Evolutionary conservation across 176 grass and related monocot species (phyloP).

Genomic region (Eleusine coracana): DNA sequence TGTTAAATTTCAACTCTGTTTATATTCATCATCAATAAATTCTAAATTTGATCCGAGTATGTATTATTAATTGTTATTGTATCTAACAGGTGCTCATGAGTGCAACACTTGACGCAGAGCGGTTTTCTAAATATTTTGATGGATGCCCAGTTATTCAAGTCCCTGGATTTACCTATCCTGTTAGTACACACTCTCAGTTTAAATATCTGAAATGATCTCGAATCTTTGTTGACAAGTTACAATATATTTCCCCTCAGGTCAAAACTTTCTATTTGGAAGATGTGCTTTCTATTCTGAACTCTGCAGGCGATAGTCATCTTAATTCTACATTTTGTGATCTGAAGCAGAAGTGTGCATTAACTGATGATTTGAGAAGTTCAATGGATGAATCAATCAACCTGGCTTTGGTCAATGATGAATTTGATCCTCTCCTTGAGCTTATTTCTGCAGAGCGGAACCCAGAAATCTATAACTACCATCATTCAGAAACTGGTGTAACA

Average conservation of each 20-base stretch:
- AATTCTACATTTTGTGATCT: slow-evolving; percentile 40
- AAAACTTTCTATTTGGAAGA: slow-evolving; percentile 97
- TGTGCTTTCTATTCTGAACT: slow-evolving; percentile 81
- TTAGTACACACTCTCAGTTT: slow-evolving; percentile 52
- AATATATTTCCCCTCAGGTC: slow-evolving; percentile 56
- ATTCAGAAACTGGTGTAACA: slow-evolving; percentile 84
- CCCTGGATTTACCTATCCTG: slow-evolving; percentile 92
- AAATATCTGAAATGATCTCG: slow-evolving; percentile 27
- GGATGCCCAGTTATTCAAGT: slow-evolving; percentile 94
- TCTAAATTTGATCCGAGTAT: slow-evolving; percentile 14
- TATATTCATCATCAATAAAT: neutral
- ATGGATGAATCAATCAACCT: slow-evolving; percentile 92
- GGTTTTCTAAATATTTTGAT: slow-evolving; percentile 90
- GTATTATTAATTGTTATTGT: slow-evolving; percentile 20
- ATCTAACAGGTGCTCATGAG: slow-evolving; percentile 90
- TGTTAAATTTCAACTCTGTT: slow-evolving; percentile 7
- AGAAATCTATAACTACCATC: slow-evolving; percentile 79
- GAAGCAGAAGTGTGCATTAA: slow-evolving; percentile 48
- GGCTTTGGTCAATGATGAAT: slow-evolving; percentile 82
- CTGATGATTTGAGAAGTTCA: slow-evolving; percentile 67
- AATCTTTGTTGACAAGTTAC: slow-evolving; percentile 27
- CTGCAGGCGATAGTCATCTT: slow-evolving; percentile 69
- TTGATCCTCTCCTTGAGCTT: slow-evolving; percentile 88
- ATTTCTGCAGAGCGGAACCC: slow-evolving; percentile 74
- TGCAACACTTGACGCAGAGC: slow-evolving; percentile 86